Base-by-base conservation (phyloP, 208 protist species). In the Acanthamoeba quina region DNA sequence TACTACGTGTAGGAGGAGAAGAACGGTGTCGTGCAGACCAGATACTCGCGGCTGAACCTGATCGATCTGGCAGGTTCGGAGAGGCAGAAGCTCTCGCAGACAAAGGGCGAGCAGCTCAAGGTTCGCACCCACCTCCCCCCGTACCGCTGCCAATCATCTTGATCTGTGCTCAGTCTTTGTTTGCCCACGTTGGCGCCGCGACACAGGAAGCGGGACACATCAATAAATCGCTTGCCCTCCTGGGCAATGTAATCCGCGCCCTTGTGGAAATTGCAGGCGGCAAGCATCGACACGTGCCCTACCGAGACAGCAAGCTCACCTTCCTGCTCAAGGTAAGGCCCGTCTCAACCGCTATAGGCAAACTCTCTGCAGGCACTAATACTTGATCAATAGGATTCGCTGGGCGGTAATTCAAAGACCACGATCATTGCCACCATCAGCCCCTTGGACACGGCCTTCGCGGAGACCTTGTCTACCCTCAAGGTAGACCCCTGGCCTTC, bases 11-110 rank as follows among this genome's bases (percentile, higher is more conserved):
- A 94, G 76, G 92, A 74, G 92, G 24, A 56, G 24, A 34, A 68
- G 58, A 90, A 74, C 37, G 90, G 95, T 7, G 41, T 90, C 7
- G 49, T 37, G 13, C 56, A 85, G 41, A 66, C 58, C 10, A 10
- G 94, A 21, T 88, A 93, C 44, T 89, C 94, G 5, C 83, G 95
- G 9, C 47, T 96, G n/a, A 95, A 96, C 70, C 60, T 96, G 15
- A 90, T 96, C 54, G 95, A 96, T 66, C 68, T 96, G 24, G 94
- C 95, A 11, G 95, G 95, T 13, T 96, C 95, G 26, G 95, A 97
- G 64, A 29, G 95, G 24, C 95, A 96, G 31, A 95, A 85, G 52
- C 86, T 83, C 34, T 37, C 95, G 5, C 17, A 96, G 37, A 85
- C 95, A 6, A 78, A 62, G 15, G 95, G 94, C 5, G 56, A 76